Evolutionary conservation across 257 asterid species (phyloP).

Genomic region (Hygrophila difformis): DNA sequence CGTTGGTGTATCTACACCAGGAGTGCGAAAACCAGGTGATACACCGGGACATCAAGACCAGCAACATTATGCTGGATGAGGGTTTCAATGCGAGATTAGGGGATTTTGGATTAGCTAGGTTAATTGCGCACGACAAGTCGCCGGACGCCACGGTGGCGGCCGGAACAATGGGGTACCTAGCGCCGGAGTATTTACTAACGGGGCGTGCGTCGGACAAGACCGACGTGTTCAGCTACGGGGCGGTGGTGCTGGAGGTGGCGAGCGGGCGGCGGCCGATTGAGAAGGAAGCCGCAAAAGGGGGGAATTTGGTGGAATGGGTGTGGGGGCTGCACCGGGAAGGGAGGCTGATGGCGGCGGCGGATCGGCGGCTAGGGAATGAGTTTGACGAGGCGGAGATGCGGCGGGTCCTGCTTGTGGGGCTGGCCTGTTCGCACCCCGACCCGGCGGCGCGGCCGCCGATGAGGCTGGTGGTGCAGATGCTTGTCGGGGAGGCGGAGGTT

Average conservation of each 20-base stretch:
- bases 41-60: slow-evolving; percentile 67
- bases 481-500: slow-evolving; percentile 59
- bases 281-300: slow-evolving; percentile 38
- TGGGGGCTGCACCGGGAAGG: slow-evolving; percentile 72
- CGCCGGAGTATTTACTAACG: slow-evolving; percentile 71
- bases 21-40: slow-evolving; percentile 81
- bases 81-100: slow-evolving; percentile 77
- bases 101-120: slow-evolving; percentile 75
- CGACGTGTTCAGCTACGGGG: slow-evolving; percentile 72
- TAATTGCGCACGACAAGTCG: slow-evolving; percentile 65
- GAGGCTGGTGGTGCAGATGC: slow-evolving; percentile 76
- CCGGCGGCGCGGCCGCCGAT: slow-evolving; percentile 65
- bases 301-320: slow-evolving; percentile 78
- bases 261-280: slow-evolving; percentile 73
- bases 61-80: slow-evolving; percentile 81
- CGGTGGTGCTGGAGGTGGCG: slow-evolving; percentile 81
- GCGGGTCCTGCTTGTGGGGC: slow-evolving; percentile 49
- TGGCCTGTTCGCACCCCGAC: slow-evolving; percentile 74
- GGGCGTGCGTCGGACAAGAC: slow-evolving; percentile 77
- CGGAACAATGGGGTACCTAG: slow-evolving; percentile 84
- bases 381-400: slow-evolving; percentile 58
- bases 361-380: slow-evolving; percentile 41
- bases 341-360: slow-evolving; percentile 40
- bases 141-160: slow-evolving; percentile 86
- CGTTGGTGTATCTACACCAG: slow-evolving; percentile 68